A percentile compares a stretch with the other conserved stretches of the same genome.
phyloP scores from a whole-genome alignment of 1,284 basidiomycete species.

The Ceratobasidium sp. region DNA sequence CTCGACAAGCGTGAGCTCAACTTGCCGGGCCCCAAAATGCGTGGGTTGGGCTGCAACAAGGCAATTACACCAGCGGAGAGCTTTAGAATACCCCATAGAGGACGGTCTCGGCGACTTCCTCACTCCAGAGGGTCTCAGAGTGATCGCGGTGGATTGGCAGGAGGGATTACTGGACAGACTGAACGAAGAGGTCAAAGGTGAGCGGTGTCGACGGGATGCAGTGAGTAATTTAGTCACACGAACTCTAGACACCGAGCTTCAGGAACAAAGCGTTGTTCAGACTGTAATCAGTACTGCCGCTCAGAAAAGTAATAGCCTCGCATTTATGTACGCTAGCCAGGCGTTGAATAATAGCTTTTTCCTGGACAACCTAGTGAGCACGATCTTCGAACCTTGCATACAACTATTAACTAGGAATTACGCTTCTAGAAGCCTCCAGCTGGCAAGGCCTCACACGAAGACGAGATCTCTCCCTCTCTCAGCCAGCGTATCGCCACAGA shows the following conservation, averaged over 20 bases:
- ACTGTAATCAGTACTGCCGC: constrained; percentile 74
- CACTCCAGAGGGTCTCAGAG: constrained; percentile 67
- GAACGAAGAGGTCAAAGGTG: constrained; percentile 75
- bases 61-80: constrained; percentile 61
- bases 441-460: constrained; percentile 54
- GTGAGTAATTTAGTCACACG: background rate
- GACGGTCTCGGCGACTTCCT: constrained; percentile 77
- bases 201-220: constrained; percentile 47
- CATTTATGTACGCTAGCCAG: constrained; percentile 91
- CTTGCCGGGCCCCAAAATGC: background rate
- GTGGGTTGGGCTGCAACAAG: constrained; percentile 3
- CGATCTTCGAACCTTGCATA: constrained; percentile 8
- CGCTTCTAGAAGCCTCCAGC: constrained; percentile 62
- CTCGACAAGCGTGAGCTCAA: background rate
- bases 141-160: constrained; percentile 80
- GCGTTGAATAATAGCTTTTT: constrained; percentile 98
- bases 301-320: constrained; percentile 67
- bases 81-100: constrained; percentile 69
- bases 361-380: constrained; percentile 79
- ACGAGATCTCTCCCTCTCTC: constrained; percentile 54
- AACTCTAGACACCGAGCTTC: constrained; percentile 63
- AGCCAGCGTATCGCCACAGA: constrained; percentile 57
- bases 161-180: constrained; percentile 76
- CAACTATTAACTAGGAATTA: constrained; percentile 33
- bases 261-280: constrained; percentile 70